A percentile compares a stretch with the other conserved stretches of the same genome.
These are phyloP conservation scores for Cladophialophora immunda DNA, from an alignment of 2,329 filamentous ascomycete genomes.

Conservation along the genomic window DNA sequence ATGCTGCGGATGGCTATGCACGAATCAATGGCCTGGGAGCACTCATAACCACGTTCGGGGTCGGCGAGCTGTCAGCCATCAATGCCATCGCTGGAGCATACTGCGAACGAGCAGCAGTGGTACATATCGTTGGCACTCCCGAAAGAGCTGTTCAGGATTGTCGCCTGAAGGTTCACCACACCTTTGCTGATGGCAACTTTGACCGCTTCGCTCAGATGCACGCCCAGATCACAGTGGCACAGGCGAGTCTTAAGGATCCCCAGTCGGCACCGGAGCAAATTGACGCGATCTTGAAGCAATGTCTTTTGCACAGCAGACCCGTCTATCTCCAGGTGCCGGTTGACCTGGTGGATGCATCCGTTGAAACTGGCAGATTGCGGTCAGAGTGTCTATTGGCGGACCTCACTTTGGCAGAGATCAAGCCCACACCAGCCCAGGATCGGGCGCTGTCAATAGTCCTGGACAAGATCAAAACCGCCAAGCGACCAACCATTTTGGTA, in stretches of 20 bases:
- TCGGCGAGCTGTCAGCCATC: conserved; percentile 58
- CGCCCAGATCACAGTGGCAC: conserved; percentile 58
- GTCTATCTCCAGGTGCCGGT: conserved; percentile 65
- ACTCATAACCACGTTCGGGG: conserved; percentile 67
- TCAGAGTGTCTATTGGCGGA: conserved; percentile 51
- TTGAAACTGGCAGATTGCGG: conserved; percentile 61
- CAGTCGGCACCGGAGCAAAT: conserved; percentile 58
- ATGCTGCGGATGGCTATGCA: conserved; percentile 80
- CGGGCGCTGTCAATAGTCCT: conserved; percentile 36
- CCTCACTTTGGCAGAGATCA: not conserved
- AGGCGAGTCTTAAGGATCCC: conserved; percentile 56
- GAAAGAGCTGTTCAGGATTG: conserved; percentile 57
- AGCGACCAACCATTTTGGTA: conserved; percentile 59
- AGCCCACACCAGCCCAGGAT: not conserved
- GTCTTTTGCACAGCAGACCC: conserved; percentile 61
- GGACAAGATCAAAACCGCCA: conserved; percentile 53
- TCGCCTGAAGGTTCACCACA: conserved; percentile 50
- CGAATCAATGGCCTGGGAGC: conserved; percentile 57
- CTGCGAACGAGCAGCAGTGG: conserved; percentile 65
- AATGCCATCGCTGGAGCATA: conserved; percentile 57
- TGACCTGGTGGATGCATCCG: conserved; percentile 55
- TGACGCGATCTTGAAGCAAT: conserved; percentile 60
- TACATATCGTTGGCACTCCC: conserved; percentile 68
- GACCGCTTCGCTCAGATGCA: conserved; percentile 60
- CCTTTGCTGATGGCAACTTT: conserved; percentile 59